These are phyloP conservation scores for Fusarium siculi DNA, from an alignment of 2,329 filamentous ascomycete species.

Conservation along the genomic window DNA sequence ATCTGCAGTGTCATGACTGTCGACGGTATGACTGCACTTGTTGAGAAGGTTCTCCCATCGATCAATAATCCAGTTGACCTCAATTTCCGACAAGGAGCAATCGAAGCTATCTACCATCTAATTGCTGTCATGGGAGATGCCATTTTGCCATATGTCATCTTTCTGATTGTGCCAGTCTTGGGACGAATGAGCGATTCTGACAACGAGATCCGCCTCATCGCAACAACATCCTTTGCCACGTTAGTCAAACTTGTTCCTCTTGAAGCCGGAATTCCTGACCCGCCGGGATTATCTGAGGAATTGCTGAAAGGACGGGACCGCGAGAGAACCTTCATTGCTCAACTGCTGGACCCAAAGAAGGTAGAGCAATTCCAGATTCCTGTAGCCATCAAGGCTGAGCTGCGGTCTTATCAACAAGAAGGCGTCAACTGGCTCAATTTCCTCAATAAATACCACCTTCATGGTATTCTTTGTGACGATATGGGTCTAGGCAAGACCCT, in stretches of 20 bases:
- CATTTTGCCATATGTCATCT: constrained; percentile 97
- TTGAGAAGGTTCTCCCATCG: constrained; percentile 90
- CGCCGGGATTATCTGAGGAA: constrained; percentile 89
- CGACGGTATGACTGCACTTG: constrained; percentile 93
- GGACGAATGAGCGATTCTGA: constrained; percentile 99
- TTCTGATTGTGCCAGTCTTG: constrained; percentile 95
- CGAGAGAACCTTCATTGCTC: constrained; percentile 95
- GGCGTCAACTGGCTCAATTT: constrained; percentile 99
- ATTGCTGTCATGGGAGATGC: constrained; percentile 98
- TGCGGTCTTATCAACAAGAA: constrained; percentile 97
- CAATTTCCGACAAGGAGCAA: constrained; percentile 89
- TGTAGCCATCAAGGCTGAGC: constrained; percentile 94
- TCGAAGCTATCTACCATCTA: constrained; percentile 94
- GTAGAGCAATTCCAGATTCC: constrained; percentile 94
- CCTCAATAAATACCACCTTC: constrained; percentile 96
- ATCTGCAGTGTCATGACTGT: constrained; percentile 97
- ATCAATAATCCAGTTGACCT: constrained; percentile 92
- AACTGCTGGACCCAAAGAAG: constrained; percentile 96
- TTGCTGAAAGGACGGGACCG: constrained; percentile 90
- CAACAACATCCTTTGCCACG: constrained; percentile 96
- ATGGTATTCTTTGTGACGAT: constrained; percentile 98
- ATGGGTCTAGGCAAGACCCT: constrained; percentile 99
- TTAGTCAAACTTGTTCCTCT: constrained; percentile 96
- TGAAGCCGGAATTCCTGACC: constrained; percentile 96
- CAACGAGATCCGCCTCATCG: constrained; percentile 91